These are phyloP conservation scores for Tetramitus jugosus DNA, from an alignment of 208 protist genomes.

Conservation along the genomic window DNA sequence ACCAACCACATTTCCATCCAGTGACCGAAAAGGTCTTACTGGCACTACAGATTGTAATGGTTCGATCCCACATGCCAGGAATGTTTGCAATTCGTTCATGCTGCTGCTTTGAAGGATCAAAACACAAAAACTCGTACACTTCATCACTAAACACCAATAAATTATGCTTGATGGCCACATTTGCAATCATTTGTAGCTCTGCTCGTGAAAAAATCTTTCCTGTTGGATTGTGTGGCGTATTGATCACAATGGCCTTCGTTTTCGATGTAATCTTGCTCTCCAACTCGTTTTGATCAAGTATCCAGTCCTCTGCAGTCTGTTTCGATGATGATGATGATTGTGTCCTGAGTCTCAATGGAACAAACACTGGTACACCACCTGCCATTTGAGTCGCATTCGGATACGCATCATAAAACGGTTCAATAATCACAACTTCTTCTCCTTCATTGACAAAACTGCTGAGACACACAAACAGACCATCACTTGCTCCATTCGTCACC, in stretches of 20 bases:
- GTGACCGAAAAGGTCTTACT: conserved; percentile 84
- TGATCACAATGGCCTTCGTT: conserved; percentile 69
- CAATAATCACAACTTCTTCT: conserved; percentile 79
- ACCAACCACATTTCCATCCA: conserved; percentile 65
- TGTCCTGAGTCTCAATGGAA: conserved; percentile 60
- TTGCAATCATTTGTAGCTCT: conserved; percentile 59
- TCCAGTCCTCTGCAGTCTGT: conserved; percentile 41
- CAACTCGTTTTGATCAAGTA: conserved; percentile 52
- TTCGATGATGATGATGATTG: background rate
- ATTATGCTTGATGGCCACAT: conserved; percentile 55
- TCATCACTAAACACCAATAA: conserved; percentile 62
- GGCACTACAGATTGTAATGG: conserved; percentile 68
- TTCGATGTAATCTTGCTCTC: conserved; percentile 49
- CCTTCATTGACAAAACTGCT: conserved; percentile 66
- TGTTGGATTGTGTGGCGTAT: conserved; percentile 82
- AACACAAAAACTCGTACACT: conserved; percentile 77
- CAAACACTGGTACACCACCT: conserved; percentile 58
- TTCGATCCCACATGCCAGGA: conserved; percentile 73
- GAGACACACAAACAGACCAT: conserved; percentile 61
- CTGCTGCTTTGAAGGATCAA: conserved; percentile 38
- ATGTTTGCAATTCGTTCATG: conserved; percentile 60
- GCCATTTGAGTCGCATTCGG: conserved; percentile 51
- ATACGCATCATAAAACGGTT: conserved; percentile 83
- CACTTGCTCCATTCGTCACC: conserved; percentile 66
- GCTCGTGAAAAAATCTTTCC: conserved; percentile 54